Conservation (phyloP, 345 rosid species). For the Aquilaria sinensis region DNA sequence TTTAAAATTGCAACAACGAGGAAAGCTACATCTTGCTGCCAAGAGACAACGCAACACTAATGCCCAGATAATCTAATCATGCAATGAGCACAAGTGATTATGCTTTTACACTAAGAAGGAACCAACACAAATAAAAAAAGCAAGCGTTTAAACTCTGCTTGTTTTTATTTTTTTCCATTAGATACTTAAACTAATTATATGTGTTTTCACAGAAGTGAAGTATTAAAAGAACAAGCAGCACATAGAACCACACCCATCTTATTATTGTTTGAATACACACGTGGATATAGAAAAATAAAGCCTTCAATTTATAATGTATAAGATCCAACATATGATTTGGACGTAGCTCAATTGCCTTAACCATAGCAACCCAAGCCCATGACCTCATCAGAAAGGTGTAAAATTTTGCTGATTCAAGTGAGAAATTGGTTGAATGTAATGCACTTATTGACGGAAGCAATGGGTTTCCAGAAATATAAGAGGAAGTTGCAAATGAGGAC, state of each 20-base stretch:
- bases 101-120: too few relatives aligned
- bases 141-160: too few relatives aligned
- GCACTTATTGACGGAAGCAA: too few relatives aligned
- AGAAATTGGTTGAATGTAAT: too few relatives aligned
- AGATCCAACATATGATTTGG: conserved; percentile 93
- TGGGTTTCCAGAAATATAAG: too few relatives aligned
- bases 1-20: conserved; percentile 71
- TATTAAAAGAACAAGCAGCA: not conserved
- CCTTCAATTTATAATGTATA: conserved; percentile 84
- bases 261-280: too few relatives aligned
- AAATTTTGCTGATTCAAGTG: too few relatives aligned
- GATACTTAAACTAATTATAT: not conserved
- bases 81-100: not conserved
- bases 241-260: not conserved
- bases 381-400: too few relatives aligned
- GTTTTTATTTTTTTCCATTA: not conserved
- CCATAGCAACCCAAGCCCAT: too few relatives aligned
- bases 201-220: not conserved
- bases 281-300: conserved; percentile 3
- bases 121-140: not conserved
- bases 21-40: conserved; percentile 84
- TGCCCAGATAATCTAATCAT: not conserved
- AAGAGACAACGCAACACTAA: conserved; percentile 13
- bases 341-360: conserved; percentile 34
- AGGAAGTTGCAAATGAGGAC: too few relatives aligned